Conservation (phyloP, 2,329 filamentous ascomycete genomes). For the Hypoxylon sp. region DNA sequence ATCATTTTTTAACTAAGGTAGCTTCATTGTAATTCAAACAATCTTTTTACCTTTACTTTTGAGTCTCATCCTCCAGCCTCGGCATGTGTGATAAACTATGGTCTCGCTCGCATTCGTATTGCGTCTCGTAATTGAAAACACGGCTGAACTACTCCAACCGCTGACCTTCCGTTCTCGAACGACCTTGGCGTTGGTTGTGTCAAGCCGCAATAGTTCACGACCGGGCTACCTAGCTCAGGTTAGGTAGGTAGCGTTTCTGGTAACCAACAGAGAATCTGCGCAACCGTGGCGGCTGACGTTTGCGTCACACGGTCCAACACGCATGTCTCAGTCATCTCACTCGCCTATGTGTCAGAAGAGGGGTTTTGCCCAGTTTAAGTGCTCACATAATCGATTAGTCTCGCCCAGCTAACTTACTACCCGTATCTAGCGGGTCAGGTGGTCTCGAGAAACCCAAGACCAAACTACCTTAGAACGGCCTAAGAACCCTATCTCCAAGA, state of each 20-base stretch:
- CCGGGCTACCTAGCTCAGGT: constrained; percentile 1
- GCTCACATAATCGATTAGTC: constrained; percentile 9
- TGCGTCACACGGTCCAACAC: constrained; percentile 33
- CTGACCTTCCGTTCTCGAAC: constrained; percentile 24
- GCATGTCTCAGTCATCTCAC: constrained; percentile 14
- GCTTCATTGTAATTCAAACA: constrained; percentile 5
- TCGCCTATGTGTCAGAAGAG: not conserved
- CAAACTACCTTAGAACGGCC: not conserved
- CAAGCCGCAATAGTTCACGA: constrained; percentile 11
- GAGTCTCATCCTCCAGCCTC: not conserved
- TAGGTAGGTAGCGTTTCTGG: not conserved
- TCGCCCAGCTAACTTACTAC: not conserved
- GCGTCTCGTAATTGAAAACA: not conserved
- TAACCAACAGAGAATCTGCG: constrained; percentile 17
- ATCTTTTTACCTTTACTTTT: constrained; percentile 4
- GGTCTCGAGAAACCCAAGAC: constrained; percentile 5
- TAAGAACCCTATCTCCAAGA: not conserved
- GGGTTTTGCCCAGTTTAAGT: constrained; percentile 29
- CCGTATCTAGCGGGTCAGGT: not conserved
- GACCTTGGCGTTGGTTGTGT: constrained; percentile 5
- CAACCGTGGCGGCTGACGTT: constrained; percentile 37
- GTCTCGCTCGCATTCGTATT: not conserved
- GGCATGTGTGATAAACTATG: not conserved
- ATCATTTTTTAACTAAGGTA: constrained; percentile 1
- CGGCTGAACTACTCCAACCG: constrained; percentile 10